Conservation (phyloP, 371 early-diverging fungal species). For the Zopfochytrium polystomum region DNA sequence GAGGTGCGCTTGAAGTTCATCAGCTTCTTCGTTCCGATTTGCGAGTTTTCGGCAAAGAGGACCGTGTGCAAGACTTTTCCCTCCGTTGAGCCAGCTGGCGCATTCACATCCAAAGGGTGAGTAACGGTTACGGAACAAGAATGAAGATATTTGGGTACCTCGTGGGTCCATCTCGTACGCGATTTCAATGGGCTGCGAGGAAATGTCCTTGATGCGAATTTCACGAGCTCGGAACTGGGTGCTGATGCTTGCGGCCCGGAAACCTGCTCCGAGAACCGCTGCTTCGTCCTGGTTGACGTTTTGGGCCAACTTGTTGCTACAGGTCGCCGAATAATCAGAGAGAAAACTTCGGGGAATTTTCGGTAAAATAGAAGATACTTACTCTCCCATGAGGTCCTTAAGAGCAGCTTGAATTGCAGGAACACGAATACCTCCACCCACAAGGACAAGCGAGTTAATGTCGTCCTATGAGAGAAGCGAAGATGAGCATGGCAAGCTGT, state of each 20-base stretch:
- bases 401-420: slow-evolving; percentile 78
- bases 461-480: slow-evolving; percentile 40
- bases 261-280: slow-evolving; percentile 88
- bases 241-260: slow-evolving; percentile 83
- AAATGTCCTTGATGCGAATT: slow-evolving; percentile 80
- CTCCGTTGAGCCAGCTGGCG: slow-evolving; percentile 12
- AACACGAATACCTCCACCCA: slow-evolving; percentile 90
- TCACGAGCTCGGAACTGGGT: slow-evolving; percentile 80
- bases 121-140: too few species aligned
- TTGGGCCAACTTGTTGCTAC: slow-evolving; percentile 79
- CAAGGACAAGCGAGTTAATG: slow-evolving; percentile 83
- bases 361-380: slow-evolving; percentile 31
- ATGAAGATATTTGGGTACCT: slow-evolving; percentile 12
- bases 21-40: slow-evolving; percentile 74
- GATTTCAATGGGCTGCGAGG: slow-evolving; percentile 72
- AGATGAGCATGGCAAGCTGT: not conserved
- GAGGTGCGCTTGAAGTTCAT: slow-evolving; percentile 76
- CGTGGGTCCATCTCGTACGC: slow-evolving; percentile 65
- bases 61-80: slow-evolving; percentile 44
- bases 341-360: not conserved
- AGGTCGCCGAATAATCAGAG: not conserved
- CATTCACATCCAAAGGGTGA: not conserved
- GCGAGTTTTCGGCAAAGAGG: slow-evolving; percentile 63
- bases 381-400: slow-evolving; percentile 69
- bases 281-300: slow-evolving; percentile 96